Evolutionary conservation across 2,329 filamentous ascomycete genomes (phyloP), one percentile per base, ranked within the genome.

Genomic region (Whalleya microplaca): DNA sequence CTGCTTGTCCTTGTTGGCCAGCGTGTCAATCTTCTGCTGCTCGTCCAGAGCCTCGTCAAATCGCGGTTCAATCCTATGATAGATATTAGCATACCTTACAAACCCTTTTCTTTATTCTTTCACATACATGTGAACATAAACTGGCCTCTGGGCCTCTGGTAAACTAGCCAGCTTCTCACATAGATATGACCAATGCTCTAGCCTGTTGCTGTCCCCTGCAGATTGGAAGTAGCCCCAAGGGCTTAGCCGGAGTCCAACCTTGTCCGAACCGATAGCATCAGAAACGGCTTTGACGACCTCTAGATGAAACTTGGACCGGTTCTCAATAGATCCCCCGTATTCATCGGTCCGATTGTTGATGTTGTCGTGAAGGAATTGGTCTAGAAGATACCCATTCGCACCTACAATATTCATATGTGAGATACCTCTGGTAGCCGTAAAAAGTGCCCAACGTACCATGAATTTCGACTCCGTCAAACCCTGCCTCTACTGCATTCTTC

Each of bases 391-490:
- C 1, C 82, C 81, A 56, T 84, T 82, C 8, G 80, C 79, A 3
- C 64, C 75, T 67, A 47, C 42, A n/a, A 27, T 51, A 48, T 21
- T 21, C 55, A 1, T 27, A 50, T 16, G 49, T 53, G 43, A 55
- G 37, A 44, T 50, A 45, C 27, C n/a, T 32, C 18, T 14, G 14
- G 20, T 2, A 4, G 19, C 18, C 8, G 20, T n/a, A n/a, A 40
- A 21, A 3, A 18, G 5, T 21, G 3, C 27, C 66, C 21, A 59
- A 44, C 71, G 65, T 20, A 73, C 74, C 2, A 57, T 79, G 75
- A 41, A 76, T 71, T 60, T 91, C 88, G 0, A 69, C 64, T 1
- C 67, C 64, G 66, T 91, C 88, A 42, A 88, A 87, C 0, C 89
- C 89, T 1, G 84, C 84, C 45, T 79, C 76, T 1, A 91, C 71